phyloP scores from a whole-genome alignment of 306 rosid genomes.

The Quercus berberidifolia region DNA sequence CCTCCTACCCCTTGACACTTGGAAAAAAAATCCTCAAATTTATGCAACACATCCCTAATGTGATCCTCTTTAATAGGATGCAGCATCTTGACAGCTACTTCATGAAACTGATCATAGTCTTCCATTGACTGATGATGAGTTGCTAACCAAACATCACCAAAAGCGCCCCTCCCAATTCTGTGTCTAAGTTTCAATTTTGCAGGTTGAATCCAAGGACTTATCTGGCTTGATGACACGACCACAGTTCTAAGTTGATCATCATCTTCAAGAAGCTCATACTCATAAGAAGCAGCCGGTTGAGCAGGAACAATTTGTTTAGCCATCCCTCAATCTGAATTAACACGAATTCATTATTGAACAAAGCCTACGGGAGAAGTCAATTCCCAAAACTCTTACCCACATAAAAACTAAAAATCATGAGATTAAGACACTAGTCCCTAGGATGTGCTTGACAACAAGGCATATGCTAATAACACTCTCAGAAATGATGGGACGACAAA shows the following conservation, averaged over 20 bases:
- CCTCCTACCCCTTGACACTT: conserved; percentile 57
- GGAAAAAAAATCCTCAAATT: conserved; percentile 47
- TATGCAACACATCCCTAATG: conserved; percentile 52
- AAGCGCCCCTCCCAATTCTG: conserved; percentile 83
- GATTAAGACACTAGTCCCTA: no score
- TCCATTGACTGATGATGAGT: conserved; percentile 82
- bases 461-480: not conserved
- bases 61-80: conserved; percentile 61
- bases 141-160: conserved; percentile 96
- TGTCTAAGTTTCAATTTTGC: conserved; percentile 76
- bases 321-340: conserved; percentile 54
- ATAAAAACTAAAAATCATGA: no score
- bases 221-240: conserved; percentile 30
- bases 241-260: conserved; percentile 50
- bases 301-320: conserved; percentile 45
- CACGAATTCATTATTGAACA: not conserved
- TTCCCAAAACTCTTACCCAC: no score
- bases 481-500: not conserved
- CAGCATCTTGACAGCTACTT: conserved; percentile 89
- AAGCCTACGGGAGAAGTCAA: not conserved
- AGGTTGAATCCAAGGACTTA: conserved; percentile 75
- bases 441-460: no score
- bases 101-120: conserved; percentile 73
- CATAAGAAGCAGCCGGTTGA: conserved; percentile 50
- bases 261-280: conserved; percentile 63